A percentile compares a stretch with the other conserved stretches of the same genome.
Evolutionary conservation across 2,329 filamentous ascomycete genomes (phyloP).

Genomic region (Fusarium chaquense): DNA sequence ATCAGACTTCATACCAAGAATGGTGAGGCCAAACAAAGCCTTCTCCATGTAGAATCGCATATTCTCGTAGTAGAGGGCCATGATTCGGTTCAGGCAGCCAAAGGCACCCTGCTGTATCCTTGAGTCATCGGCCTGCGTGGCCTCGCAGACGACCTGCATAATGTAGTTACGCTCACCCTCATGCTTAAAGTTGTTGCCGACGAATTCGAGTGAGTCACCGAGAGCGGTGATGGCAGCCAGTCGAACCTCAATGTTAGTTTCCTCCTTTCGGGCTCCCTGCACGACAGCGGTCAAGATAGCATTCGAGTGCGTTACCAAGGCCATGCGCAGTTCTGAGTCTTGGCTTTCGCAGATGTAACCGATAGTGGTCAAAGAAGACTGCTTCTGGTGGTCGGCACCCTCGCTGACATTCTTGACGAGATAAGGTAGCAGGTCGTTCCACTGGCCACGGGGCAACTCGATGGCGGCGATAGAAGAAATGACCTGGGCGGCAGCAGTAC

Average conservation of each 20-base stretch:
- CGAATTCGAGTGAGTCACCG: conserved; percentile 96
- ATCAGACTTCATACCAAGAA: conserved; percentile 97
- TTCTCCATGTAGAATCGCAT: conserved; percentile 99
- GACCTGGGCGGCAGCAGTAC: conserved; percentile 92
- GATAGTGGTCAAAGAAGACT: conserved; percentile 94
- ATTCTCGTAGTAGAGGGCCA: conserved; percentile 98
- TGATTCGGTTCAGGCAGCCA: conserved; percentile 97
- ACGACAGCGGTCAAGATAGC: conserved; percentile 98
- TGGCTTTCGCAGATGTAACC: conserved; percentile 98
- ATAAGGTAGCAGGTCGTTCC: conserved; percentile 88
- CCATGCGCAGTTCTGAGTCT: conserved; percentile 84
- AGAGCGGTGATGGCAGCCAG: conserved; percentile 93
- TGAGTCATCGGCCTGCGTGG: conserved; percentile 90
- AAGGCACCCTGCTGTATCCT: conserved; percentile 96
- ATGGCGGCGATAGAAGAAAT: conserved; percentile 95
- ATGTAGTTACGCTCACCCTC: conserved; percentile 99
- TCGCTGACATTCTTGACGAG: conserved; percentile 94
- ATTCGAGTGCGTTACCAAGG: conserved; percentile 89
- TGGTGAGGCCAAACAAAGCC: conserved; percentile 95
- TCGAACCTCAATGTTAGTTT: conserved; percentile 90
- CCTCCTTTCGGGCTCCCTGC: conserved; percentile 96
- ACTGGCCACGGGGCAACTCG: conserved; percentile 92
- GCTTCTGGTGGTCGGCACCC: conserved; percentile 89
- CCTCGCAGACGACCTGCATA: conserved; percentile 99
- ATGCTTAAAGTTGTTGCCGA: conserved; percentile 98